Evolutionary conservation across 345 rosid genomes (phyloP).

Genomic region (Jatropha curcas): DNA sequence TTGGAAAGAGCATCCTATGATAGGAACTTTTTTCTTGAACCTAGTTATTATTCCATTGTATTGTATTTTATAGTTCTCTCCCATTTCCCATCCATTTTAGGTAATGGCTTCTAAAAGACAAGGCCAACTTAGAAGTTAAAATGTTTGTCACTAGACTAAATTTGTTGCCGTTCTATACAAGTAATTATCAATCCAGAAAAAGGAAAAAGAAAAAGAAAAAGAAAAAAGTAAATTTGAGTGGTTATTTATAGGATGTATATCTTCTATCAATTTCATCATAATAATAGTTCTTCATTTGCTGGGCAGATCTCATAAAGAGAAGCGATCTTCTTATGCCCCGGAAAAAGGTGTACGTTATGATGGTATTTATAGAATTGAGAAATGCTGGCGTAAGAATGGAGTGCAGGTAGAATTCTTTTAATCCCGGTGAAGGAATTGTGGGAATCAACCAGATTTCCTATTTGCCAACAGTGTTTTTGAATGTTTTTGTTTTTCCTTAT

Average conservation of each 20-base stretch:
- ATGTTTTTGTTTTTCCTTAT: conserved; percentile 8
- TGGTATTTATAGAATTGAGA: conserved; percentile 68
- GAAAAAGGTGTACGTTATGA: conserved; percentile 67
- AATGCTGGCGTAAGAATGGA: conserved; percentile 71
- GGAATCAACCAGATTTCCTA: background rate
- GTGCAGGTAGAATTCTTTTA: conserved; percentile 37
- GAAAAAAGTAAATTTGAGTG: background rate
- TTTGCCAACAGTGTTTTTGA: background rate
- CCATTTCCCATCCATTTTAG: background rate
- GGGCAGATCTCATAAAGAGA: conserved; percentile 61
- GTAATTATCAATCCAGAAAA: background rate
- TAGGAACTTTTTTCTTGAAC: background rate
- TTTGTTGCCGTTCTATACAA: background rate
- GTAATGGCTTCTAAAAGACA: background rate
- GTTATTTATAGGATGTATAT: background rate
- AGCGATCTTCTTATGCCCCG: conserved; percentile 67
- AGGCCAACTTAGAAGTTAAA: background rate
- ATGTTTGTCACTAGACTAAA: background rate
- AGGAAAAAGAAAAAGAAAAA: too few species aligned
- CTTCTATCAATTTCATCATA: background rate
- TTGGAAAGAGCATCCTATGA: background rate
- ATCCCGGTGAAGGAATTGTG: background rate
- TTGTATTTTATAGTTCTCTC: background rate
- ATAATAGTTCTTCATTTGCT: conserved; percentile 1
- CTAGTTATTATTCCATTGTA: background rate